Evolutionary conservation across 371 early-diverging fungal species (phyloP), one percentile per base, ranked within the genome.

Genomic region (Apophysomyces ossiformis): DNA sequence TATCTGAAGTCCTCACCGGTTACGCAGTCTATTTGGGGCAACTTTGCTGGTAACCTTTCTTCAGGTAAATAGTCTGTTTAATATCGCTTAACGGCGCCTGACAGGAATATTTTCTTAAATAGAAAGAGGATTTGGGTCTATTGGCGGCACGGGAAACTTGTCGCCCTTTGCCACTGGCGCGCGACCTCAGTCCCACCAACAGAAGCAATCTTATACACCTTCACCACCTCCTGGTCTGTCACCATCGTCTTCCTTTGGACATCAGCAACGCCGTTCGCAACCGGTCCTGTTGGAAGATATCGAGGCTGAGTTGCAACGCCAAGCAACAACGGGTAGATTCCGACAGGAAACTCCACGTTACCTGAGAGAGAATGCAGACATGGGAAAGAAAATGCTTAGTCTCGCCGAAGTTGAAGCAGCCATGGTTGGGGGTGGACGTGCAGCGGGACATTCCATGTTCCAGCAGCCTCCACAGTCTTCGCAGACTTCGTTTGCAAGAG

Each of bases 341-440:
- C 12, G 66, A 21, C 62, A 64, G 6, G 65, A 68, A 8, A 67
- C 71, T 57, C 79, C 79, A 61, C 60, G 67, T 8, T 21, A 21
- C 21, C 21, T 54, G 62, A 38, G 35, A 61, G 59, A 66, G 16
- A n/a, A 59, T 38, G 39, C 73, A 65, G 32, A 36, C 37, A 16
- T 66, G 63, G 69, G 76, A 69, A 67, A 81, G 69, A 86, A 83
- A 67, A 79, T 89, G 75, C 69, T 89, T 69, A 90, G 88, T 39
- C 72, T 92, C 69, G 88, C 87, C 15, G 91, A 91, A 64, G 80
- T 91, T 18, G 92, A 92, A 72, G 89, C 90, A 38, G 82, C 86
- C 1, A 65, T 91, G 74, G 70, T 71, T 43, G 56, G 69, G 36
- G 66, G 62, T 58, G 36, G 69, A 37, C 56, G 64, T 77, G 65